phyloP scores from a whole-genome alignment of 2,329 filamentous ascomycete species.

The Alternaria rosae region DNA sequence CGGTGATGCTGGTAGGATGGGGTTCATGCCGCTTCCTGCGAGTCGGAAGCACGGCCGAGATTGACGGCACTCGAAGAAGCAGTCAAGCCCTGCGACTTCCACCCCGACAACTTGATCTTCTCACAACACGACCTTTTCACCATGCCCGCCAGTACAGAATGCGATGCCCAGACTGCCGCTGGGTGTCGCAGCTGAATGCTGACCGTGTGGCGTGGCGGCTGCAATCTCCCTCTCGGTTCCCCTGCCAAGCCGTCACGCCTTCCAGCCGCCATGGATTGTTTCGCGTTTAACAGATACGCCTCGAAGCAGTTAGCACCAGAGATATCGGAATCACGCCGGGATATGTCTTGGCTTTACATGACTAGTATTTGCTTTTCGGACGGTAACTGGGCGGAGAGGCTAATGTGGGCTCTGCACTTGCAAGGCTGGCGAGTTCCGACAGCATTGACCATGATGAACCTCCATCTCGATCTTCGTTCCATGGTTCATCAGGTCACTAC shows the following conservation, averaged over 20 bases:
- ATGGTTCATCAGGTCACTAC: constrained; percentile 1
- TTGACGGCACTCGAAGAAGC: neutral
- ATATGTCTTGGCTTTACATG: neutral
- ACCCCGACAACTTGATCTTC: neutral
- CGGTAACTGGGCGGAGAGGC: neutral
- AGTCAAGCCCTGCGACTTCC: neutral
- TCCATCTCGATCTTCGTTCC: neutral
- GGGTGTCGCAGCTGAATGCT: neutral
- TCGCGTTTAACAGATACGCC: neutral
- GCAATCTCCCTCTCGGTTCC: constrained; percentile 9
- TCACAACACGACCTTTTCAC: neutral
- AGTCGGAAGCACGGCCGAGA: neutral
- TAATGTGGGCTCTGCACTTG: neutral
- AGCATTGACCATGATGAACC: neutral
- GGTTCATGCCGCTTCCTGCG: constrained; percentile 2
- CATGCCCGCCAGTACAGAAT: neutral
- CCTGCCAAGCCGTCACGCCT: constrained; percentile 17
- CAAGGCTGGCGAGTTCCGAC: neutral
- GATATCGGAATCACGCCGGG: constrained; percentile 3
- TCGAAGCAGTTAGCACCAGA: constrained; percentile 1
- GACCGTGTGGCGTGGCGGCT: neutral
- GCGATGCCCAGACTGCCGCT: neutral
- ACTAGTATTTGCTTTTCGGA: constrained; percentile 5
- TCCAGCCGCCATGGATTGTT: constrained; percentile 6
- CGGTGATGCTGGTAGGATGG: constrained; percentile 1